Evolutionary conservation across 441 rosid species (phyloP).

Genomic region (Pelargonium cotyledonis): DNA sequence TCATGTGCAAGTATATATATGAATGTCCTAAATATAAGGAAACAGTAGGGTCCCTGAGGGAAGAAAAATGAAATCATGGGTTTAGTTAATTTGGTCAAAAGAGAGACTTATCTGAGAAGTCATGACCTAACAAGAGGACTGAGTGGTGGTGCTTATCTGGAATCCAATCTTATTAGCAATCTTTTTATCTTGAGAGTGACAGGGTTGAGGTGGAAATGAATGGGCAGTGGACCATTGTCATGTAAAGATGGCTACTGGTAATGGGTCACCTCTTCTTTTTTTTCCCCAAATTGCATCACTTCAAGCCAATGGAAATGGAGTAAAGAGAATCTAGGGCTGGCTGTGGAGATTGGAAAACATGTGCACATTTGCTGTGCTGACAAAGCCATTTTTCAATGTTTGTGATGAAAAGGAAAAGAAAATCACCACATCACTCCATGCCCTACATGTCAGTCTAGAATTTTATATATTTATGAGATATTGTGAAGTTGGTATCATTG

Average conservation of each 20-base stretch:
- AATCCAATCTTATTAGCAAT: background rate
- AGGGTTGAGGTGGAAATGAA: constrained; percentile 2
- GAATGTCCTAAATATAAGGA: constrained; percentile 1
- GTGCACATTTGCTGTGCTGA: constrained; percentile 5
- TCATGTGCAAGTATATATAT: background rate
- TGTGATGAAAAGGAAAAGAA: background rate
- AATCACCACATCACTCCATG: background rate
- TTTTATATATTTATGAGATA: background rate
- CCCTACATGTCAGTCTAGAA: background rate
- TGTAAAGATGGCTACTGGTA: background rate
- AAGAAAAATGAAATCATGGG: background rate
- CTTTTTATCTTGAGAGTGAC: background rate
- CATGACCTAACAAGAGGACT: background rate
- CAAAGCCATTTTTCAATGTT: background rate
- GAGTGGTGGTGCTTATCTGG: background rate
- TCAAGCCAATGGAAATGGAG: background rate
- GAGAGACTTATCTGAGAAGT: constrained; percentile 1
- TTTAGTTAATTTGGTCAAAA: constrained; percentile 1
- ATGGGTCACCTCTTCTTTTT: background rate
- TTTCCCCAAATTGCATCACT: background rate
- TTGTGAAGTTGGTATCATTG: background rate
- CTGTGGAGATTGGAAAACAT: background rate
- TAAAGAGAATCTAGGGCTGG: background rate
- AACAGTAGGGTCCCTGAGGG: background rate
- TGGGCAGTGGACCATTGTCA: background rate